Percentiles rank a stretch among this genome's conserved stretches.
Evolutionary conservation across 176 grass and related monocot species (phyloP).

Genomic region (Pontederia crassipes): DNA sequence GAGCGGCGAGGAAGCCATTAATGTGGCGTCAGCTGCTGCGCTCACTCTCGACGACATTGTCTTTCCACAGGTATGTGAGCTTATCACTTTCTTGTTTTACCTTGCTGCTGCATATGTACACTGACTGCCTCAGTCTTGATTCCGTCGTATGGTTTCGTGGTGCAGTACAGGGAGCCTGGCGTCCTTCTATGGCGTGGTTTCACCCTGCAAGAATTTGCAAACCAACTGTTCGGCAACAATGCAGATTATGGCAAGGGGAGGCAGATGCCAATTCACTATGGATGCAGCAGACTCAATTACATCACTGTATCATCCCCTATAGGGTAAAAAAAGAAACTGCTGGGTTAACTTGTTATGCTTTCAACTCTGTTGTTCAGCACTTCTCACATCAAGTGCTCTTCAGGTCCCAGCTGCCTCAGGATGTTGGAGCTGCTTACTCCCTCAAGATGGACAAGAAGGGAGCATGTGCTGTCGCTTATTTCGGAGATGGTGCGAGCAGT

Average conservation of each 20-base stretch:
- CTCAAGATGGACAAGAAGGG: slow-evolving; percentile 88
- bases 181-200: too few relatives aligned
- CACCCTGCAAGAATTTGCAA: slow-evolving; percentile 88
- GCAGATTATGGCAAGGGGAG: slow-evolving; percentile 87
- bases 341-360: too few relatives aligned
- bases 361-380: slow-evolving; percentile 8
- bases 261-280: slow-evolving; percentile 98
- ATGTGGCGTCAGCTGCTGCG: slow-evolving; percentile 87
- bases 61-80: slow-evolving; percentile 62
- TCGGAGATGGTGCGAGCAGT: slow-evolving; percentile 81
- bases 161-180: slow-evolving; percentile 89
- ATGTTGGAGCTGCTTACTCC: slow-evolving; percentile 90
- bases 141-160: slow-evolving; percentile 1
- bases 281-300: slow-evolving; percentile 79
- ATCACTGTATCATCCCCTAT: slow-evolving; percentile 89
- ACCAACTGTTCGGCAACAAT: slow-evolving; percentile 83
- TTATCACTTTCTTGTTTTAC: not conserved
- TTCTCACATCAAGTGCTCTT: slow-evolving; percentile 16
- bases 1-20: slow-evolving; percentile 84
- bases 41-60: slow-evolving; percentile 64
- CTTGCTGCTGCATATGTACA: too few relatives aligned
- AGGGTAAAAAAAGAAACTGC: slow-evolving; percentile 51
- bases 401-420: slow-evolving; percentile 91
- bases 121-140: not conserved
- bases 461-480: slow-evolving; percentile 72